Evolutionary conservation across 495 filamentous ascomycete genomes (phyloP).

Genomic region (Pyrenopolyporus hunteri): DNA sequence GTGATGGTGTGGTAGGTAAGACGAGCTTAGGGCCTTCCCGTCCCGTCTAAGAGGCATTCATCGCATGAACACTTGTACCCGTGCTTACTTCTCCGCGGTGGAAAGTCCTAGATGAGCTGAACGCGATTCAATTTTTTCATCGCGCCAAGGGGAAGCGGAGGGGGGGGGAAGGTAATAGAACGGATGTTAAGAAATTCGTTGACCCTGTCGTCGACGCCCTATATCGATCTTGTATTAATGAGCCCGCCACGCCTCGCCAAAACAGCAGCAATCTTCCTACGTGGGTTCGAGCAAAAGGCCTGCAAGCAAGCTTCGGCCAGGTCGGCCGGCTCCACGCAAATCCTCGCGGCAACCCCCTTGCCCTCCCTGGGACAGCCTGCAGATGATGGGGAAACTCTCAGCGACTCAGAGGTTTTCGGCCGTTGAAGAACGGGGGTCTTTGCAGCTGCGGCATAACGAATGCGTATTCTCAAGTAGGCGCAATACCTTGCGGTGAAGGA

Average conservation of each 20-base stretch:
- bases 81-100: not conserved
- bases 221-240: conserved; percentile 41
- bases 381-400: conserved; percentile 22
- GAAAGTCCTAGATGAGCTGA: conserved; percentile 6
- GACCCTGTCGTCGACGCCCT: conserved; percentile 38
- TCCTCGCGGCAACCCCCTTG: conserved; percentile 14
- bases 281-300: conserved; percentile 5
- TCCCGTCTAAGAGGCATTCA: not conserved
- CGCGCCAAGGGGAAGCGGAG: conserved; percentile 3
- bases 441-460: conserved; percentile 35
- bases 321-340: conserved; percentile 32
- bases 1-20: conserved; percentile 24
- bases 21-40: conserved; percentile 14
- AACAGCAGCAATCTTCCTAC: not conserved
- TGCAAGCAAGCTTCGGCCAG: conserved; percentile 30
- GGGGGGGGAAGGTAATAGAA: conserved; percentile 28
- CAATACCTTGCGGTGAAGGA: conserved; percentile 30
- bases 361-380: conserved; percentile 19
- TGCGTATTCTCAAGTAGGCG: conserved; percentile 15
- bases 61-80: conserved; percentile 1
- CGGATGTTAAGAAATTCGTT: conserved; percentile 19
- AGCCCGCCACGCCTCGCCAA: conserved; percentile 30
- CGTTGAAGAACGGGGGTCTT: not conserved
- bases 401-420: conserved; percentile 22
- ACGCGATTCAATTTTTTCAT: too few species aligned